Evolutionary conservation across 2,329 filamentous ascomycete genomes (phyloP), one percentile per base, ranked within the genome.

Genomic region (Cordyceps militaris): DNA sequence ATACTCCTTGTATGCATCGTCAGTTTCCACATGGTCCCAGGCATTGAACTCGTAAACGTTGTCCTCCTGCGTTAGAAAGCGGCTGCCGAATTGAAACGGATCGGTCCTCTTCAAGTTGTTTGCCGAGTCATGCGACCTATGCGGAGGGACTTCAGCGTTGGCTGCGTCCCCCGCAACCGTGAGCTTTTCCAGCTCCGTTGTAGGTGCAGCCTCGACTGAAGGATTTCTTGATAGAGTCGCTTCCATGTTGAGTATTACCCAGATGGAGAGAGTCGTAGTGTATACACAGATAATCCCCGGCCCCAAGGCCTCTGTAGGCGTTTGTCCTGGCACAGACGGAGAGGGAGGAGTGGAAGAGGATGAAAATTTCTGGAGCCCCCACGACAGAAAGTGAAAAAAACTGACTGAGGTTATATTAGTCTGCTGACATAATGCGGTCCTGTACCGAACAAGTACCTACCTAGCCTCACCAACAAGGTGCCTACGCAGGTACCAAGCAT

Each of bases 11-110:
- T 96, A 97, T 42, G 86, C 81, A 65, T 90, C 85, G 75, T 97
- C 93, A 70, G 91, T 91, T 73, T 93, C 87, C 69, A 97, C 94
- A 71, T 99, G 93, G 71, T 99, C 94, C 94, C 94, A 99, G 38
- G 94, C 94, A 73, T 99, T 99, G 83, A 94, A 96, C 71, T 95
- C 88, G 75, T 93, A 99, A 67, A 96, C 89, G 70, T 97, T 82
- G 75, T 96, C 92, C 68, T 85, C 84, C 71, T 93, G 81, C 66
- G 88, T 85, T 53, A 99, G 83, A 67, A 83, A 89, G 60, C 93
- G 89, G 49, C 89, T 94, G 61, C 94, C 94, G 72, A 99, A 99
- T 73, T 95, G 88, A 73, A 97, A 99, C 19, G 94, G 94, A 69
- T 97, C 91, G 69, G 77, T 89, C 66, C 91, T 84, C 76, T 97